Percentiles rank a stretch among this genome's conserved stretches.
These are phyloP conservation scores for Aurantiochytrium sp. DNA, from an alignment of 108 stramenopile genomes.

Conservation along the genomic window DNA sequence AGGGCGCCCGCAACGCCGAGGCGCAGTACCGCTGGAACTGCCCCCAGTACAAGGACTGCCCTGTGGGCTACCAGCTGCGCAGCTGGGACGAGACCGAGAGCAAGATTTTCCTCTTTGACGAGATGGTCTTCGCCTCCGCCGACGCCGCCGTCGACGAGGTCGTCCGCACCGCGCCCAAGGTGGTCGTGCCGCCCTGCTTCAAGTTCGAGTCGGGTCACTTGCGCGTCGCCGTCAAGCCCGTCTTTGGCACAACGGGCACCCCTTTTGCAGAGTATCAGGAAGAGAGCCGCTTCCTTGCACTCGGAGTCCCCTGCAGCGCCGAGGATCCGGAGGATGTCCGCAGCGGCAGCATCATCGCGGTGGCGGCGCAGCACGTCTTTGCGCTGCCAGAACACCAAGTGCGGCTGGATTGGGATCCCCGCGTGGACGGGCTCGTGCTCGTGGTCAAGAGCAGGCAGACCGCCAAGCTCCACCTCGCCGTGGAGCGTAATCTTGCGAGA, in stretches of 20 bases:
- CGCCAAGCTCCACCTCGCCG: not conserved
- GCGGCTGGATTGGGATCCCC: not conserved
- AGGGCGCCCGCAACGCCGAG: not conserved
- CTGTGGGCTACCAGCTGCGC: not conserved
- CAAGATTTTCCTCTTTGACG: not conserved
- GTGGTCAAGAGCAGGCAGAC: not conserved
- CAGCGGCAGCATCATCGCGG: not conserved
- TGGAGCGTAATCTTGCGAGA: not conserved
- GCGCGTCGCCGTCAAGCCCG: not conserved
- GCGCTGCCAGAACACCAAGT: not conserved
- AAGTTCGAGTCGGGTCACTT: not conserved
- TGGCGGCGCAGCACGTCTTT: not conserved
- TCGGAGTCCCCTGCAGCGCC: not conserved
- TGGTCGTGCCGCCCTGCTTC: not conserved
- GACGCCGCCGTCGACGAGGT: not conserved
- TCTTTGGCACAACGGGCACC: not conserved
- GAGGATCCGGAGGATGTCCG: not conserved
- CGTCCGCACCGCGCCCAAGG: not conserved
- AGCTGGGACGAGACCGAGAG: not conserved
- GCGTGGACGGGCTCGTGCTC: not conserved
- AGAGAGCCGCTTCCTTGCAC: not conserved
- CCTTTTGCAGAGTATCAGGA: not conserved
- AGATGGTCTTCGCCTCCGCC: not conserved
- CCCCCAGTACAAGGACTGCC: constrained; percentile 3
- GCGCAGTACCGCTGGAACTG: constrained; percentile 26